Conservation (phyloP, 1,284 basidiomycete genomes). For the Athelia sp. region DNA sequence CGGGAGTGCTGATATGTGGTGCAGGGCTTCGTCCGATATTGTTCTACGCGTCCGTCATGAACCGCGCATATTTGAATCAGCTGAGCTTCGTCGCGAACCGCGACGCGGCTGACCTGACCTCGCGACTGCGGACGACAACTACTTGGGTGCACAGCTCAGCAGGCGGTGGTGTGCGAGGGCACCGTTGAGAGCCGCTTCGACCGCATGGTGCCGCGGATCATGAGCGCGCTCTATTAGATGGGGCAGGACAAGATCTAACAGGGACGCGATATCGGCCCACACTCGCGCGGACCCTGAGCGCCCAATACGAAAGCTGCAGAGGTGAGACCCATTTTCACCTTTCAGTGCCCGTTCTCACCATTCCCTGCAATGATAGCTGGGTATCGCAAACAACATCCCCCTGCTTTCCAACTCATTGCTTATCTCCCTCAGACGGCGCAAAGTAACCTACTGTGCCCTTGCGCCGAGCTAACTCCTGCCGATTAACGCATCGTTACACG, state of each 20-base stretch:
- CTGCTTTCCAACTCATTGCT: background rate
- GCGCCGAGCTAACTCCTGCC: background rate
- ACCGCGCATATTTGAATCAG: slow-evolving; percentile 20
- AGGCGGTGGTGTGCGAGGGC: slow-evolving; percentile 37
- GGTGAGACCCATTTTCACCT: background rate
- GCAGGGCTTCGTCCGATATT: slow-evolving; percentile 13
- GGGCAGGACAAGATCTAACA: slow-evolving; percentile 28
- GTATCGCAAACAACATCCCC: background rate
- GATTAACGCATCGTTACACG: background rate
- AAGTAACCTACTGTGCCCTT: background rate
- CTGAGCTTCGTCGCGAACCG: slow-evolving; percentile 11
- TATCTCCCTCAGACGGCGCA: background rate
- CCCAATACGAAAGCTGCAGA: background rate
- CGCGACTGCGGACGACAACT: slow-evolving; percentile 14
- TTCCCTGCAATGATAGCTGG: no score
- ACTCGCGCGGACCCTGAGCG: background rate
- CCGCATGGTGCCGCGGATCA: slow-evolving; percentile 20
- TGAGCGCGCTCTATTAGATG: slow-evolving; percentile 32
- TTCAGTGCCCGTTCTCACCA: no score
- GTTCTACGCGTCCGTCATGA: background rate
- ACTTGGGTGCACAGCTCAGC: slow-evolving; percentile 25
- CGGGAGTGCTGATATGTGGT: no score
- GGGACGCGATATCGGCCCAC: background rate
- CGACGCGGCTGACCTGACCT: slow-evolving; percentile 11
- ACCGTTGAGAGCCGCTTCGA: slow-evolving; percentile 24